Base-by-base conservation (phyloP, 495 filamentous ascomycete species). In the Aspergillus asperescens region DNA sequence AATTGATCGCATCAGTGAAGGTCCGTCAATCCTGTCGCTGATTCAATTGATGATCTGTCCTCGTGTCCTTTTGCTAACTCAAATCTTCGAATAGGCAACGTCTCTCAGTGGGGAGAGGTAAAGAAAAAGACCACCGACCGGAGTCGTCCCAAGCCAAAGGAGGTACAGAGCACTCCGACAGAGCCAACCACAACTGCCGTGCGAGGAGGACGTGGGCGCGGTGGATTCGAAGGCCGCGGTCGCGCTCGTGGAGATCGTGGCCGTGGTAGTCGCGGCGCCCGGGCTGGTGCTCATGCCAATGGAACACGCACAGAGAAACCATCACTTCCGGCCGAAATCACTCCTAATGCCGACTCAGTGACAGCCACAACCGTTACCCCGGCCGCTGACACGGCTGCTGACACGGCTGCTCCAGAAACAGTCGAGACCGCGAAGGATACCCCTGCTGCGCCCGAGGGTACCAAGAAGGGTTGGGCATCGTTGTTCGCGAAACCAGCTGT, bases 31-130 rank as follows among this genome's bases (percentile, higher is more conserved):
- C 23, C 35, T 53, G 44, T 57, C 15, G 20, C 43, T 35, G 23
- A 35, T 34, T 24, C 19, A 34, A 35, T 34, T 35, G 3, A 8
- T 16, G 27, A 7, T 35, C n/a, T 23, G 13, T 46, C 16, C 1
- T 34, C 58, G 41, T 28, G 16, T 47, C 20, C 18, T 48, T 16
- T 13, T 12, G 44, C 54, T 59, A 48, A 59, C 37, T 52, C 5
- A 13, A 2, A 9, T 29, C 43, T 47, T 37, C 48, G 45, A n/a
- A 24, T 62, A 96, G 92, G 92, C 57, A 84, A 84, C 50, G 86
- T 95, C 59, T 83, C 90, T 55, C 90, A 92, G 77, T 99, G 94
- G 87, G 88, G 85, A 54, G 90, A 96, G 71, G 90, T 97, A 63
- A 89, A 92, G 73, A 95, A 95, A 79, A 85, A 85, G 68, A 86